Evolutionary conservation across 2,329 filamentous ascomycete species (phyloP).

Genomic region (Colletotrichum horii): DNA sequence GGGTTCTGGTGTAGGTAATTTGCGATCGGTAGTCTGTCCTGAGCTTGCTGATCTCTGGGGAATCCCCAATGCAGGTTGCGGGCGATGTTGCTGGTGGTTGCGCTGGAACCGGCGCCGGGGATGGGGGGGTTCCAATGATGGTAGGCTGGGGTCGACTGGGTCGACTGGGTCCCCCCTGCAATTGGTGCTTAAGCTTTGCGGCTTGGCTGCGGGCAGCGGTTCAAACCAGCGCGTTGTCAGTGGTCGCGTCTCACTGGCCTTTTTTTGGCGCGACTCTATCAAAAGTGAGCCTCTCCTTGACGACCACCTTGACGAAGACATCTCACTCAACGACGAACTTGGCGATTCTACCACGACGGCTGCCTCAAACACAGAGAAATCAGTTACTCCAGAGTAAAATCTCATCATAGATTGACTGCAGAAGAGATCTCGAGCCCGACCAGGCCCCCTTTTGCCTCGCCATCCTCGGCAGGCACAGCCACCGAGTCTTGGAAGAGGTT

Average conservation of each 20-base stretch:
- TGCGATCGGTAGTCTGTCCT: neutral
- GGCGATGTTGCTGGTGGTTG: neutral
- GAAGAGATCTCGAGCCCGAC: neutral
- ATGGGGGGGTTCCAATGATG: slow-evolving; percentile 4
- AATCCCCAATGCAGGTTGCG: neutral
- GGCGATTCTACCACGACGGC: neutral
- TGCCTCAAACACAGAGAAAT: neutral
- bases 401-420: neutral
- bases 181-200: slow-evolving; percentile 6
- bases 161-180: slow-evolving; percentile 13
- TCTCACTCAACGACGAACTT: neutral
- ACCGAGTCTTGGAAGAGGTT: neutral
- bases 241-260: slow-evolving; percentile 26
- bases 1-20: neutral
- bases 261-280: slow-evolving; percentile 18
- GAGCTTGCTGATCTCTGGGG: neutral
- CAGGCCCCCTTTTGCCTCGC: neutral
- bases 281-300: slow-evolving; percentile 5
- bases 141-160: neutral
- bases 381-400: neutral
- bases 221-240: slow-evolving; percentile 16
- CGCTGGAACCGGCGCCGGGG: neutral
- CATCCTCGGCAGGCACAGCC: neutral
- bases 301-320: neutral
- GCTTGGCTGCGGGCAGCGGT: neutral